Evolutionary conservation across 73 alveolate species (phyloP), one percentile per base, ranked within the genome.

Genomic region (Paramecium caudatum): DNA sequence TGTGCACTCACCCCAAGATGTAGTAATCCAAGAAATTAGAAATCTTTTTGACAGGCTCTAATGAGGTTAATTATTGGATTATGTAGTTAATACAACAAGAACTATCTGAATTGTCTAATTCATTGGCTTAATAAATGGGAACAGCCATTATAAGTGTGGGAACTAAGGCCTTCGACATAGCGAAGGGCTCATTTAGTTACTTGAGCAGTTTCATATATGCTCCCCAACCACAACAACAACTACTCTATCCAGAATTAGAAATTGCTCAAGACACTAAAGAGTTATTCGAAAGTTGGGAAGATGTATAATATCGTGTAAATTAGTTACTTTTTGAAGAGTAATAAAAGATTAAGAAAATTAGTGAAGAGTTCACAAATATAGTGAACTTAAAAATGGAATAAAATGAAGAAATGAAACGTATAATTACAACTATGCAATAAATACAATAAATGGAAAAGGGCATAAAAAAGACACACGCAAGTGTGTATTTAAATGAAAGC

Each of bases 241-340:
- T 41, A 10, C 16, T 32, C 27, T 36, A 33, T 65, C 43, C 43
- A 15, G 65, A 74, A 27, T 41, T 4, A 3, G 68, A 41, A 41
- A 39, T 21, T 41, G 16, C 12, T 13, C 15, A 37, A 17, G 88
- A 74, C 12, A 43, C 32, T 21, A 74, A 45, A 13, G 47, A 21
- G 10, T 41, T 21, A 3, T 74, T 74, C 43, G 62, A 74, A 27
- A 41, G 68, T 19, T 74, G 88, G 88, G 88, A 74, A 17, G 88
- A 74, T 43, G 88, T 74, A 74, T 37, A 9, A 15, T 4, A 74
- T 1, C 2, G 4, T 13, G 19, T 45, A 15, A 2, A n/a, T 41
- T 74, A 74, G 88, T 37, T 74, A 41, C 43, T 74, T 7, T 39
- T 45, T 27, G 47, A 74, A 3, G 88, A 74, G 43, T 45, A 39